Conservation (phyloP, 768 basidiomycete species). For the Hypsizygus marmoreus region DNA sequence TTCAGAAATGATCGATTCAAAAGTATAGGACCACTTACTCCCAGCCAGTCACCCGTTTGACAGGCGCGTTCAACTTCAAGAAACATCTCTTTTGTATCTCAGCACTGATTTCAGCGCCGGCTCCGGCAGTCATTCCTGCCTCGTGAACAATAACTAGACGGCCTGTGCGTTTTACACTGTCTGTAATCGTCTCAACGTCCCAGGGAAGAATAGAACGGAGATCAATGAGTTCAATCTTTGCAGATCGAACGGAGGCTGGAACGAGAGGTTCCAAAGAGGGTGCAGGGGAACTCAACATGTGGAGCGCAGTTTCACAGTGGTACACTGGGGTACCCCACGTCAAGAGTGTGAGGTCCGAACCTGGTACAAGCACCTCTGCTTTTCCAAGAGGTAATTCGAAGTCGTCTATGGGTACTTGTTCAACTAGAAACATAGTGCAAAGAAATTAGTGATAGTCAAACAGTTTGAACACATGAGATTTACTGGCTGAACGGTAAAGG, state of each 20-base stretch:
- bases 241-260: constrained; percentile 62
- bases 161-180: constrained; percentile 85
- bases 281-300: constrained; percentile 70
- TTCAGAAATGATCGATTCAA: constrained; percentile 7
- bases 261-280: constrained; percentile 62
- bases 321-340: constrained; percentile 95
- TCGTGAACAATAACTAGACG: constrained; percentile 90
- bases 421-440: constrained; percentile 48
- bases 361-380: constrained; percentile 74
- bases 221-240: constrained; percentile 88
- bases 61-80: constrained; percentile 84
- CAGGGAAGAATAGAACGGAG: constrained; percentile 87
- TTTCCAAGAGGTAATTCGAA: constrained; percentile 80
- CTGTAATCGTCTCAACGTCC: constrained; percentile 78
- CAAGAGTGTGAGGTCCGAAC: constrained; percentile 85
- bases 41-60: constrained; percentile 88
- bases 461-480: not conserved
- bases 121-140: constrained; percentile 83
- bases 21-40: constrained; percentile 65
- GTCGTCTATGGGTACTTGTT: constrained; percentile 91
- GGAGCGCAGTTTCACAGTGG: constrained; percentile 83
- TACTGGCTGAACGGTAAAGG: constrained; percentile 86
- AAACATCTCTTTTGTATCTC: constrained; percentile 90
- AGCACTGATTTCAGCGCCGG: constrained; percentile 90
- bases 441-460: not conserved